Conservation (phyloP, 2,329 filamentous ascomycete genomes). For the Fusarium nisikadoi region DNA sequence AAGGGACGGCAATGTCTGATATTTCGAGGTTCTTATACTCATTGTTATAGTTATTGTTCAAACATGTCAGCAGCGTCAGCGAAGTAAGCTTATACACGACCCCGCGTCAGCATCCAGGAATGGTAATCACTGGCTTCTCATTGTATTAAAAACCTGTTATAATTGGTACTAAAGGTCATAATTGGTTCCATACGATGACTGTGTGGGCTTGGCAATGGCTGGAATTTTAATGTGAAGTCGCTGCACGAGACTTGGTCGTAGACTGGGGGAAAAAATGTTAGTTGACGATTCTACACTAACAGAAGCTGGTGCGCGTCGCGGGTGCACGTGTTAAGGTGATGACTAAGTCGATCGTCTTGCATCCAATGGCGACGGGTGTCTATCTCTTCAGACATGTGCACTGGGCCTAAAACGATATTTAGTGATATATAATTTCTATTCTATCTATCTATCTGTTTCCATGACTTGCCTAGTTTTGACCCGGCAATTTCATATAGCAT, state of each 20-base stretch:
- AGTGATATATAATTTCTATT: not conserved
- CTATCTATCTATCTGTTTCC: rapidly evolving
- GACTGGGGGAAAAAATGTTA: too few species aligned
- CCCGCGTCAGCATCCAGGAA: not conserved
- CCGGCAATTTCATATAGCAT: rapidly evolving
- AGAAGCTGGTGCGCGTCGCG: not conserved
- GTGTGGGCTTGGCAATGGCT: not conserved
- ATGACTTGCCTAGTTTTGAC: rapidly evolving
- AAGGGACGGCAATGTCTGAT: rapidly evolving
- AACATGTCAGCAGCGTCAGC: slow-evolving; percentile 2
- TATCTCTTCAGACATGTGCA: not conserved
- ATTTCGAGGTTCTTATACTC: not conserved
- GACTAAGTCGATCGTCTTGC: too few species aligned
- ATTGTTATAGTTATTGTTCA: not conserved
- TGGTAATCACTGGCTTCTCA: not conserved
- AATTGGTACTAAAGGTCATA: too few species aligned
- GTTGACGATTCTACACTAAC: rapidly evolving
- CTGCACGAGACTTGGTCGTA: too few species aligned
- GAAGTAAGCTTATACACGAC: not conserved
- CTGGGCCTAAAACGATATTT: not conserved
- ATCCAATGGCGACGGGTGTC: too few species aligned
- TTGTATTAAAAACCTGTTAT: too few species aligned
- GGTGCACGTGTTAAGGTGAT: too few species aligned
- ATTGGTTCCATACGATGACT: rapidly evolving
- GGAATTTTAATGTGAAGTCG: rapidly evolving